Conservation (phyloP, 768 basidiomycete species). For the Nidularia pulvinata region DNA sequence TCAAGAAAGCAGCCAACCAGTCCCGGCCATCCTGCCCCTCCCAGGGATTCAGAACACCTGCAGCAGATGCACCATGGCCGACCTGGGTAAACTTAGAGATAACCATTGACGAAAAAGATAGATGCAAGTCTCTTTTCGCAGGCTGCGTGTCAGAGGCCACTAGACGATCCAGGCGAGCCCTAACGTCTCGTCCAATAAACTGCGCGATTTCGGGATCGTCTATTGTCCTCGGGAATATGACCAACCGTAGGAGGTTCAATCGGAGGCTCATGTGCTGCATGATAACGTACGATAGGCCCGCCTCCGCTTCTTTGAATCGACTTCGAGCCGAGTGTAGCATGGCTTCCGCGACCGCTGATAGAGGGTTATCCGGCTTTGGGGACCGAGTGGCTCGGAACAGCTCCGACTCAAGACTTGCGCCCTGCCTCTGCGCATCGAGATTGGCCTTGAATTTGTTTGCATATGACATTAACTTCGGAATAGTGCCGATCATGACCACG, state of each 20-base stretch:
- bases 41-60: conserved; percentile 20
- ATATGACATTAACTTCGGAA: conserved; percentile 77
- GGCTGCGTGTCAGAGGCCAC: conserved; percentile 48
- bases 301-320: conserved; percentile 69
- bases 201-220: conserved; percentile 77
- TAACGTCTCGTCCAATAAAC: conserved; percentile 66
- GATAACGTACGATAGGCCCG: conserved; percentile 58
- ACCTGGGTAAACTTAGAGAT: conserved; percentile 74
- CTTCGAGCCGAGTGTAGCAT: conserved; percentile 76
- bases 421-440: conserved; percentile 70
- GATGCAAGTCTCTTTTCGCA: conserved; percentile 61
- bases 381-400: conserved; percentile 74
- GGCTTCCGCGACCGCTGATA: conserved; percentile 85
- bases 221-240: conserved; percentile 81
- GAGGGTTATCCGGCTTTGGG: conserved; percentile 76
- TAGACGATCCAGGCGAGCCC: conserved; percentile 68
- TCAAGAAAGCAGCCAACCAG: conserved; percentile 64
- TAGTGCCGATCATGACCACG: conserved; percentile 70
- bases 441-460: conserved; percentile 74
- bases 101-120: conserved; percentile 76
- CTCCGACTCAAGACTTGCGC: conserved; percentile 77
- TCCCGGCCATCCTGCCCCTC: conserved; percentile 36
- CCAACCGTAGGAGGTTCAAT: conserved; percentile 62
- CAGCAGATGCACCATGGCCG: conserved; percentile 36
- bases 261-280: conserved; percentile 75